Percentiles rank a stretch among this genome's conserved stretches.
These are phyloP conservation scores for Cercospora brassicicola DNA, from an alignment of 2,329 filamentous ascomycete species.

Conservation along the genomic window DNA sequence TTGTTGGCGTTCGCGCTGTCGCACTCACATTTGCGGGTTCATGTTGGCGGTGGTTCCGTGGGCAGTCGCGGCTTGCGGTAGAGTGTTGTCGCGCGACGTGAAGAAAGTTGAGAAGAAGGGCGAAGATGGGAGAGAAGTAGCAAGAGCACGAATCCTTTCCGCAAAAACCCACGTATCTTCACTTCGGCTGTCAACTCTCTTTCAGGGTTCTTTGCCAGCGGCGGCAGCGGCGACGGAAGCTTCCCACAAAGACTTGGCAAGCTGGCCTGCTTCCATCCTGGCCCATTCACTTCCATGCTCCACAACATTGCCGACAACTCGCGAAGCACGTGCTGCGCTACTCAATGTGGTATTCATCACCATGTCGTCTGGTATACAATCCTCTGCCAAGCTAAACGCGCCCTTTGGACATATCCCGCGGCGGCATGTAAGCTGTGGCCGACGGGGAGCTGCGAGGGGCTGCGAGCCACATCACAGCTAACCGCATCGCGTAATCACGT, in stretches of 20 bases:
- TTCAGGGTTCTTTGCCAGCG: neutral
- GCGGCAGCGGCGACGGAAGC: neutral
- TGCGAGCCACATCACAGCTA: neutral
- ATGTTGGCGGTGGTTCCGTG: slow-evolving; percentile 28
- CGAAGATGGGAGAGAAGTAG: neutral
- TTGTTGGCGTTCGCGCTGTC: too few relatives aligned
- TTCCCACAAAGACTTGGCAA: neutral
- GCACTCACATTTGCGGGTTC: slow-evolving; percentile 39
- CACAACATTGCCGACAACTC: neutral
- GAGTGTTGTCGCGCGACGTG: neutral
- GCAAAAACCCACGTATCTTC: slow-evolving; percentile 3
- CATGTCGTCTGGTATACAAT: neutral
- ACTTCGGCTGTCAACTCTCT: neutral
- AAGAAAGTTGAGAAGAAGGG: neutral
- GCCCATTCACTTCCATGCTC: neutral
- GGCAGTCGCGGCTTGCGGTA: slow-evolving; percentile 1
- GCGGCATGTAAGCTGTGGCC: neutral
- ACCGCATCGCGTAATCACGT: neutral
- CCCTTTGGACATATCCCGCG: neutral
- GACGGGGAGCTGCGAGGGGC: neutral
- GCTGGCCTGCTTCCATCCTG: neutral
- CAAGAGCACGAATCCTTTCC: neutral
- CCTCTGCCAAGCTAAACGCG: neutral
- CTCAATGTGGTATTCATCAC: neutral
- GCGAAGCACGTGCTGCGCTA: slow-evolving; percentile 2